Evolutionary conservation across 371 early-diverging fungal species (phyloP).

Genomic region (Mucor circinelloides): DNA sequence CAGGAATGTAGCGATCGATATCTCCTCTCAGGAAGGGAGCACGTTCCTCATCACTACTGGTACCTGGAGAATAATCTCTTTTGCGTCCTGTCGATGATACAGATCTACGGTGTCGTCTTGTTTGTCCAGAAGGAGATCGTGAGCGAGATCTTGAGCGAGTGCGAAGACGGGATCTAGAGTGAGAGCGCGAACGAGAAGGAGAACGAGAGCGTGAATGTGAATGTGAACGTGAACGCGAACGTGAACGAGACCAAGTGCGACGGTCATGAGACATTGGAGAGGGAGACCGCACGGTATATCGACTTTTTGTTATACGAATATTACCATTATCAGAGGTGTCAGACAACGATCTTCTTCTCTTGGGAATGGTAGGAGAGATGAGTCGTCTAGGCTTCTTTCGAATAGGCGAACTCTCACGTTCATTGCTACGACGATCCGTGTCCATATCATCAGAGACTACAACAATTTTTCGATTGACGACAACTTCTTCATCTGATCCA

Average conservation of each 20-base stretch:
- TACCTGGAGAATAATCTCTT: background rate
- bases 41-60: slow-evolving; percentile 9
- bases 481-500: background rate
- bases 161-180: background rate
- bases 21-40: background rate
- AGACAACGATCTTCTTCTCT: background rate
- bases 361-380: background rate
- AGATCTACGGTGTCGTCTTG: background rate
- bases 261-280: background rate
- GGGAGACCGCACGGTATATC: background rate
- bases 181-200: background rate
- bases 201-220: background rate
- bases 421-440: background rate
- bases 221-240: background rate
- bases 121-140: background rate
- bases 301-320: background rate
- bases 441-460: background rate
- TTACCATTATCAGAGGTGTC: background rate
- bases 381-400: background rate
- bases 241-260: background rate
- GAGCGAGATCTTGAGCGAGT: background rate
- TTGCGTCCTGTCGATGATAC: background rate
- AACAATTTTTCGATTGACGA: background rate
- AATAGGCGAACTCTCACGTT: background rate
- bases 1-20: background rate